These are phyloP conservation scores for Aaosphaeria pasadenensis DNA, from an alignment of 2,329 filamentous ascomycete genomes.

Conservation along the genomic window DNA sequence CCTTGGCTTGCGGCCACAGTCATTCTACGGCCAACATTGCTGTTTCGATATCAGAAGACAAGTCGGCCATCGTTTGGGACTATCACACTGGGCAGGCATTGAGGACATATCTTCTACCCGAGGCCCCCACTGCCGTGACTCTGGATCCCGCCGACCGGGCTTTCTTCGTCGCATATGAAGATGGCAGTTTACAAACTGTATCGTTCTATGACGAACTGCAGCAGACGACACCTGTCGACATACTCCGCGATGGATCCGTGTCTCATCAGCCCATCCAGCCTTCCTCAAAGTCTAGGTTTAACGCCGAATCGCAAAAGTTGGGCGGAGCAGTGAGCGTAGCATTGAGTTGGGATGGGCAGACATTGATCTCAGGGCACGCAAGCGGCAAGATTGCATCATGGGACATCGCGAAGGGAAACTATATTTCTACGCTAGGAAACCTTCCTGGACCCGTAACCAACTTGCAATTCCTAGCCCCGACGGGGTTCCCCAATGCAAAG, in stretches of 20 bases:
- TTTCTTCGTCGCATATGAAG: conserved; percentile 75
- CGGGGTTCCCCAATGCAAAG: conserved; percentile 40
- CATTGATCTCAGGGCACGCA: conserved; percentile 75
- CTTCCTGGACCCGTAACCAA: conserved; percentile 83
- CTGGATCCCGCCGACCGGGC: conserved; percentile 83
- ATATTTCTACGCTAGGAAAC: conserved; percentile 64
- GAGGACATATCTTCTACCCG: conserved; percentile 76
- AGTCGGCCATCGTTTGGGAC: conserved; percentile 90
- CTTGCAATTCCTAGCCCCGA: conserved; percentile 67
- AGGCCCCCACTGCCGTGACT: conserved; percentile 67
- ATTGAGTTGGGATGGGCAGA: conserved; percentile 79
- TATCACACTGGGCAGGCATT: conserved; percentile 74
- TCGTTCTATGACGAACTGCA: conserved; percentile 63
- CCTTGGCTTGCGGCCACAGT: conserved; percentile 62
- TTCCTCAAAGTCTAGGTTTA: conserved; percentile 38
- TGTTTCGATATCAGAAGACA: conserved; percentile 80
- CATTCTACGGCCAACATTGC: conserved; percentile 74
- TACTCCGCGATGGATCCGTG: conserved; percentile 55
- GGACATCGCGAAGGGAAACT: conserved; percentile 71
- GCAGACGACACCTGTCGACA: conserved; percentile 34
- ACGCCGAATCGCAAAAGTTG: conserved; percentile 58
- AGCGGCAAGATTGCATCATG: conserved; percentile 77
- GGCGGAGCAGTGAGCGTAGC: conserved; percentile 67
- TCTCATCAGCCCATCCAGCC: conserved; percentile 50
- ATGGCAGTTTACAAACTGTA: conserved; percentile 75